Evolutionary conservation across 345 rosid species (phyloP).

Genomic region (Schrenkiella parvula): DNA sequence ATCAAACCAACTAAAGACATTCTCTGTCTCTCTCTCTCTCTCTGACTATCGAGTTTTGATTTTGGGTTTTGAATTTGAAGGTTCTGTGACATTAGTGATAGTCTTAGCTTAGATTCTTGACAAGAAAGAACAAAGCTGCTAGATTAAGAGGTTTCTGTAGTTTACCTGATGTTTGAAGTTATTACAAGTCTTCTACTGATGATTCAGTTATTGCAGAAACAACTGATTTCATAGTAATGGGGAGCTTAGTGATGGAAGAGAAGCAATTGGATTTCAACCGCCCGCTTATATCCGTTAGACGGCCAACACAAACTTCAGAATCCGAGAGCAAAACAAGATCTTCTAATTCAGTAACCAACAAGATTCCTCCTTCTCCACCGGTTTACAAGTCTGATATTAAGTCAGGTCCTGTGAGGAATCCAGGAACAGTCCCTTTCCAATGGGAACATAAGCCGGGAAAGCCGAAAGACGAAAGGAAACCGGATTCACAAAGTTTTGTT

Average conservation of each 20-base stretch:
- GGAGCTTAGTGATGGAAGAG: slow-evolving; percentile 62
- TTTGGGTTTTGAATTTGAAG: neutral
- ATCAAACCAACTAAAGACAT: neutral
- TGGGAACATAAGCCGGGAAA: slow-evolving; percentile 90
- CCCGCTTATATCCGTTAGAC: slow-evolving; percentile 74
- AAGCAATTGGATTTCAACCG: slow-evolving; percentile 74
- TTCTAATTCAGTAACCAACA: slow-evolving; percentile 25
- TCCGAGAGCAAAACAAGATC: slow-evolving; percentile 43
- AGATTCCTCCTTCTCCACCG: slow-evolving; percentile 49
- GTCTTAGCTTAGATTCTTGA: neutral
- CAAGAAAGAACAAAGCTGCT: neutral
- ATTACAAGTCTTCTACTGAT: neutral
- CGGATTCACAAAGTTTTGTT: slow-evolving; percentile 10
- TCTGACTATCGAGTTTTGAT: neutral
- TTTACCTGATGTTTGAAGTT: neutral
- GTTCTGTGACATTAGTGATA: neutral
- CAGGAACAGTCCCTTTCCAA: slow-evolving; percentile 85
- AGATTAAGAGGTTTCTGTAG: neutral
- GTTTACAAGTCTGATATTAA: slow-evolving; percentile 69
- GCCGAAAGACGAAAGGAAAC: slow-evolving; percentile 57
- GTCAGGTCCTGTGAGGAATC: slow-evolving; percentile 80
- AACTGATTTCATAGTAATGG: slow-evolving; percentile 29
- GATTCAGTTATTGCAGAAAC: slow-evolving; percentile 32
- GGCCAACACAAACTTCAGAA: slow-evolving; percentile 39
- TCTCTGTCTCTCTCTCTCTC: neutral